A percentile compares a stretch with the other conserved stretches of the same genome.
phyloP scores from a whole-genome alignment of 2,329 filamentous ascomycete genomes.

The Nothophoma quercina region DNA sequence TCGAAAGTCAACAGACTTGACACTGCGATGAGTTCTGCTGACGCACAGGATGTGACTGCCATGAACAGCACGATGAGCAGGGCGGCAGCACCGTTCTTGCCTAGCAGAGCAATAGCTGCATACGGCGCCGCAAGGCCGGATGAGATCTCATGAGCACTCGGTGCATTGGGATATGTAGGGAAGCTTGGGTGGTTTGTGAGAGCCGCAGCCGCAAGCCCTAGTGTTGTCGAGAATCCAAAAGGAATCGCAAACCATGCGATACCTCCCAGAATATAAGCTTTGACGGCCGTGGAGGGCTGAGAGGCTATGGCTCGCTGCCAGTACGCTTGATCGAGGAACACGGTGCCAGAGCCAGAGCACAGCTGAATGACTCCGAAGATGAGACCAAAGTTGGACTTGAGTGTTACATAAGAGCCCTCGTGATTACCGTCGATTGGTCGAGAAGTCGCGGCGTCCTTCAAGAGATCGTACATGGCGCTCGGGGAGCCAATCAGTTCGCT shows the following conservation, averaged over 20 bases:
- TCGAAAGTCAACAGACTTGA: slow-evolving; percentile 53
- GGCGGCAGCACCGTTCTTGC: slow-evolving; percentile 40
- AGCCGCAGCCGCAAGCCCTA: slow-evolving; percentile 56
- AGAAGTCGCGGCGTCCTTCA: slow-evolving; percentile 46
- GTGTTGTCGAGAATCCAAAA: slow-evolving; percentile 49
- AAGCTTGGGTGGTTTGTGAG: slow-evolving; percentile 54
- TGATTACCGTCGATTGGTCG: slow-evolving; percentile 51
- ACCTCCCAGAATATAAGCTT: slow-evolving; percentile 49
- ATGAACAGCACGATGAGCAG: slow-evolving; percentile 44
- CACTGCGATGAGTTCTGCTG: slow-evolving; percentile 52
- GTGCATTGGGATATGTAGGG: slow-evolving; percentile 52
- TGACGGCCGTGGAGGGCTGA: slow-evolving; percentile 37
- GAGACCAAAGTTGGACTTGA: slow-evolving; percentile 53
- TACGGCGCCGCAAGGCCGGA: slow-evolving; percentile 42
- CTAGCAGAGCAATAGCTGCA: slow-evolving; percentile 38
- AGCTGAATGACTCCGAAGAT: slow-evolving; percentile 56
- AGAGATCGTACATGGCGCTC: slow-evolving; percentile 50
- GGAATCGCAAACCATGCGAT: slow-evolving; percentile 60
- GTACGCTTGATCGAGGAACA: slow-evolving; percentile 56
- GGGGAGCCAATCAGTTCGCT: slow-evolving; percentile 51
- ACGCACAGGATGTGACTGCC: slow-evolving; percentile 47
- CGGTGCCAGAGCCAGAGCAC: slow-evolving; percentile 47
- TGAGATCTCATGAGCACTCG: slow-evolving; percentile 35
- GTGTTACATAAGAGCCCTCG: slow-evolving; percentile 52
- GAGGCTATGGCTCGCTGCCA: slow-evolving; percentile 55